Conservation (phyloP, 176 grass and related monocot species). For the Hsuehochloa calcarea region DNA sequence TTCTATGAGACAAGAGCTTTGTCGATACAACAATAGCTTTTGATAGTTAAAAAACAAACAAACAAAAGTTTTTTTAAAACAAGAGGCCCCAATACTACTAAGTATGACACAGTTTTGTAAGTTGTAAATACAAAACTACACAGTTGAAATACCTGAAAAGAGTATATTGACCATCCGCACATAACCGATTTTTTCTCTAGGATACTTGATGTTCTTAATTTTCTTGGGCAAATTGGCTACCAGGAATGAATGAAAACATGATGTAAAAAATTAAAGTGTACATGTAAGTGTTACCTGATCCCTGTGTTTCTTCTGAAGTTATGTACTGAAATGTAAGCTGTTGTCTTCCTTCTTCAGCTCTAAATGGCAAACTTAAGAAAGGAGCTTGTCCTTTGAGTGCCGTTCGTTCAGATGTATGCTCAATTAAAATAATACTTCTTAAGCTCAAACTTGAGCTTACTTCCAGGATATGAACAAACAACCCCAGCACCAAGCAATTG, state of each 20-base stretch:
- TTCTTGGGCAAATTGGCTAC: background rate
- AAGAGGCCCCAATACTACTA: background rate
- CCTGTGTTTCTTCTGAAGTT: conserved; percentile 7
- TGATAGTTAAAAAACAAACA: background rate
- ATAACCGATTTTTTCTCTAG: background rate
- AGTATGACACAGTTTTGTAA: conserved; percentile 15
- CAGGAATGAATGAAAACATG: conserved; percentile 1
- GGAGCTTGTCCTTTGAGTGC: background rate
- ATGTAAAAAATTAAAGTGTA: conserved; percentile 34
- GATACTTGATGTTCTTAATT: conserved; percentile 10
- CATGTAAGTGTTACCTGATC: conserved; percentile 31
- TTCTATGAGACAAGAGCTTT: conserved; percentile 41
- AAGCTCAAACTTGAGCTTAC: conserved; percentile 3
- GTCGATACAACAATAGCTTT: conserved; percentile 47
- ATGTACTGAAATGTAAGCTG: conserved; percentile 20
- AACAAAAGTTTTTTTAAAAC: background rate
- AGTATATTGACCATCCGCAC: conserved; percentile 6
- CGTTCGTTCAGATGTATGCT: background rate
- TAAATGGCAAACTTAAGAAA: background rate
- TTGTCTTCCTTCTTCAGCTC: background rate
- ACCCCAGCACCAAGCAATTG: background rate
- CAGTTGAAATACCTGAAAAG: conserved; percentile 14
- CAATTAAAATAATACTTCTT: conserved; percentile 14
- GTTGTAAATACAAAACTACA: conserved; percentile 35
- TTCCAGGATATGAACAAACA: background rate